These are phyloP conservation scores for Cladophialophora exuberans DNA, from an alignment of 2,329 filamentous ascomycete species.

Conservation along the genomic window DNA sequence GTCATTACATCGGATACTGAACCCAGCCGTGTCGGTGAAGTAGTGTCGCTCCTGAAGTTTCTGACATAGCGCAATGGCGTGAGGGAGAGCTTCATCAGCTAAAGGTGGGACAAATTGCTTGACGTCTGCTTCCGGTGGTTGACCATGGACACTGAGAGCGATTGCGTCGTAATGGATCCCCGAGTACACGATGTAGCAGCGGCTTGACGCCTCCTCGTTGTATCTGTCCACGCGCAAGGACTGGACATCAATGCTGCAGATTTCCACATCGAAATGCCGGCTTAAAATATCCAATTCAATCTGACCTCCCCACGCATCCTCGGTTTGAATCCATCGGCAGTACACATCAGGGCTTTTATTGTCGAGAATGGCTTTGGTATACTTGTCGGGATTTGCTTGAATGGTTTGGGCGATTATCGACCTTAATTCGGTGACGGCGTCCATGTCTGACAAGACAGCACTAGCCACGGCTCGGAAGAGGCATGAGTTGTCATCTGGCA, in stretches of 20 bases:
- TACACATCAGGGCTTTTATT: constrained; percentile 70
- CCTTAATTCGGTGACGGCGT: constrained; percentile 72
- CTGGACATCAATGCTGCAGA: constrained; percentile 81
- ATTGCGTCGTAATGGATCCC: constrained; percentile 94
- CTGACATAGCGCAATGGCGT: constrained; percentile 65
- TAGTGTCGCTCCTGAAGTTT: constrained; percentile 76
- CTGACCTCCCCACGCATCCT: constrained; percentile 85
- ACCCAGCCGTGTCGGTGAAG: constrained; percentile 83
- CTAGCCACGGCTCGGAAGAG: constrained; percentile 88
- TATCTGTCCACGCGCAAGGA: constrained; percentile 71
- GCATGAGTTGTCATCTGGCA: constrained; percentile 96
- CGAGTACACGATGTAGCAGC: constrained; percentile 78
- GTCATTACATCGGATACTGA: constrained; percentile 75
- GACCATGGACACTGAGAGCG: constrained; percentile 69
- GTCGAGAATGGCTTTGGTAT: constrained; percentile 77
- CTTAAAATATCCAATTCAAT: constrained; percentile 88
- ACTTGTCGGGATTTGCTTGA: constrained; percentile 70
- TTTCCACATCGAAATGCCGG: constrained; percentile 82
- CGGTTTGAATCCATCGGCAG: constrained; percentile 77
- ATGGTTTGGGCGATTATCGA: constrained; percentile 80
- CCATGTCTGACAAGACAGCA: constrained; percentile 70
- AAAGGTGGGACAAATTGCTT: constrained; percentile 69
- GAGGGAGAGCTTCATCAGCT: constrained; percentile 56
- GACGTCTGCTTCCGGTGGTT: constrained; percentile 74
- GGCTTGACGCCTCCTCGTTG: constrained; percentile 70